Percentiles rank a stretch among this genome's conserved stretches.
phyloP scores from a whole-genome alignment of 2,329 filamentous ascomycete genomes.

The Zymoseptoria ardabiliae region DNA sequence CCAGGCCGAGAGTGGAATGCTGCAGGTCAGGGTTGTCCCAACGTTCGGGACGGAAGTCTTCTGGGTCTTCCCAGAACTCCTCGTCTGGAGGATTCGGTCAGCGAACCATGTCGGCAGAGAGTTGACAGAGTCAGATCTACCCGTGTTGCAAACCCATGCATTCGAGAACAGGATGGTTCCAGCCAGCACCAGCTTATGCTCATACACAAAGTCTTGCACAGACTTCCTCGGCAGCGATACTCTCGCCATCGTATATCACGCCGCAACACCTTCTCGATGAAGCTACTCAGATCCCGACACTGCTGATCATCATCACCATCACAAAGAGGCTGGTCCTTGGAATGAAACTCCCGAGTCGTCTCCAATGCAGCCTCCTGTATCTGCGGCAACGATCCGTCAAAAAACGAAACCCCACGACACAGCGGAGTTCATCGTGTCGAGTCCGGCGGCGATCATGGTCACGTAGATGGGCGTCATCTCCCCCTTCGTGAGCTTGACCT shows the following conservation, averaged over 20 bases:
- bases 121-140: background rate
- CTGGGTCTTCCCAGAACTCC: constrained; percentile 35
- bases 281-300: constrained; percentile 55
- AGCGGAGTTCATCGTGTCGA: constrained; percentile 60
- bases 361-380: constrained; percentile 53
- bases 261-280: constrained; percentile 56
- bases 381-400: constrained; percentile 53
- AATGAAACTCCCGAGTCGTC: constrained; percentile 51
- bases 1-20: constrained; percentile 60
- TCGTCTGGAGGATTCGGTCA: too few relatives aligned
- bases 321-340: constrained; percentile 48
- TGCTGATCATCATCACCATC: constrained; percentile 56
- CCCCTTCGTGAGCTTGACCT: constrained; percentile 54
- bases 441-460: constrained; percentile 60
- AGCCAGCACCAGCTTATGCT: constrained; percentile 52
- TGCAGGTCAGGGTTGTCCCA: constrained; percentile 59
- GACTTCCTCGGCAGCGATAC: constrained; percentile 56
- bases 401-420: constrained; percentile 57
- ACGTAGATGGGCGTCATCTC: constrained; percentile 60
- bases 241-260: constrained; percentile 58
- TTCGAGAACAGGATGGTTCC: constrained; percentile 60
- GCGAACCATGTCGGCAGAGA: too few relatives aligned
- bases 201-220: constrained; percentile 52
- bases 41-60: constrained; percentile 53
- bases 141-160: constrained; percentile 63